These are phyloP conservation scores for Deuterostichococcus epilithicus DNA, from an alignment of 139 green algal species.

Conservation along the genomic window DNA sequence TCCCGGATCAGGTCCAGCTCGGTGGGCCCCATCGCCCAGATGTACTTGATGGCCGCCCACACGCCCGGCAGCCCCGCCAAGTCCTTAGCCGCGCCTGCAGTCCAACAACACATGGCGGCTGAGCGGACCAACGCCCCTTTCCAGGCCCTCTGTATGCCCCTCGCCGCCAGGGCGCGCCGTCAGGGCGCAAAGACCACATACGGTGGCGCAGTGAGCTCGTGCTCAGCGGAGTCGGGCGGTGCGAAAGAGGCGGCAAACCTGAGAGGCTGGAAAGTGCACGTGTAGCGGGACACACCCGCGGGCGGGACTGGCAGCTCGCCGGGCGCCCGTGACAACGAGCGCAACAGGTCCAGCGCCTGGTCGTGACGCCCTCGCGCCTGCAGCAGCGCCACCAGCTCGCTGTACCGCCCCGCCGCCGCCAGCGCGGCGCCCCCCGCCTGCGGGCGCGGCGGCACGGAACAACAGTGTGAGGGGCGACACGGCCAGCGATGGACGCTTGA, in stretches of 20 bases:
- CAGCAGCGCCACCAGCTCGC: constrained; percentile 82
- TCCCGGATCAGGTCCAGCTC: constrained; percentile 34
- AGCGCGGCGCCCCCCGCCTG: constrained; percentile 11
- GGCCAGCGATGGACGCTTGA: too few relatives aligned
- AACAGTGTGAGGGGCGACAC: too few relatives aligned
- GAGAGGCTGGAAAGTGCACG: too few relatives aligned
- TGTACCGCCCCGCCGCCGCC: constrained; percentile 52
- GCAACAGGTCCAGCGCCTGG: constrained; percentile 65
- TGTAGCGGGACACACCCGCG: not conserved
- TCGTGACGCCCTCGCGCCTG: constrained; percentile 37
- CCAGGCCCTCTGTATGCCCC: too few relatives aligned
- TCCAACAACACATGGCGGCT: too few relatives aligned
- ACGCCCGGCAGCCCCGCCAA: constrained; percentile 74
- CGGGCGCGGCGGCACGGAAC: too few relatives aligned
- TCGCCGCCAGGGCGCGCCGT: too few relatives aligned
- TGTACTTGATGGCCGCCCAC: constrained; percentile 78
- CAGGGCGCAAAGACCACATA: too few relatives aligned
- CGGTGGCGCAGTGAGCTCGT: too few relatives aligned
- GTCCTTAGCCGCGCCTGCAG: constrained; percentile 46
- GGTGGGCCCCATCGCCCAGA: constrained; percentile 33
- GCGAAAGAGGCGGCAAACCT: too few relatives aligned
- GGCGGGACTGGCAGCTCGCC: not conserved
- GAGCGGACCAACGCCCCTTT: too few relatives aligned
- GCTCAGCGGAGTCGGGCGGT: too few relatives aligned
- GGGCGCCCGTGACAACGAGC: constrained; percentile 47